Conservation (phyloP, 345 rosid genomes). For the Hibiscus syriacus region DNA sequence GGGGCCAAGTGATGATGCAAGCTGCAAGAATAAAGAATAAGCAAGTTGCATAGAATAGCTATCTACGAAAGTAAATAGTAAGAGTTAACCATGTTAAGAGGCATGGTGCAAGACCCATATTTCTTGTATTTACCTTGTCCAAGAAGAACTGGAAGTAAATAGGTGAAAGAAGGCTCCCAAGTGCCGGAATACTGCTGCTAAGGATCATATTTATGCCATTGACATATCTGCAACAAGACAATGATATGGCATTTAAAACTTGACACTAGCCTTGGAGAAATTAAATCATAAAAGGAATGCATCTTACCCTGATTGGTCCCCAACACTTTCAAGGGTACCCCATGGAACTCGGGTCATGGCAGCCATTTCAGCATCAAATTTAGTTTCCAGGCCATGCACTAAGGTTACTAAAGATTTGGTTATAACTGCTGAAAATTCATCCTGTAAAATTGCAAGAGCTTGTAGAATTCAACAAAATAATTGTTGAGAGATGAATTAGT, state of each 20-base stretch:
- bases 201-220: constrained; percentile 56
- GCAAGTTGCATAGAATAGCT: neutral
- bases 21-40: constrained; percentile 40
- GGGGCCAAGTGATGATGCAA: constrained; percentile 97
- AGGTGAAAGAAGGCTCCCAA: constrained; percentile 63
- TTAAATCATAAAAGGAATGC: neutral
- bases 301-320: constrained; percentile 87
- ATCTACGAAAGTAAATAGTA: neutral
- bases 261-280: neutral
- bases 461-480: constrained; percentile 17
- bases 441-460: constrained; percentile 42
- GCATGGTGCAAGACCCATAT: neutral
- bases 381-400: constrained; percentile 91
- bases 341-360: constrained; percentile 94
- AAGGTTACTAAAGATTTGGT: constrained; percentile 81
- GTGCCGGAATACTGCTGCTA: constrained; percentile 49
- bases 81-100: neutral
- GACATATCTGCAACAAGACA: constrained; percentile 54
- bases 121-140: constrained; percentile 48
- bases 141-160: constrained; percentile 70
- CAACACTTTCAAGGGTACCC: constrained; percentile 96
- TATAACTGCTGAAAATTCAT: constrained; percentile 91
- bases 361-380: constrained; percentile 94
- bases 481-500: neutral
- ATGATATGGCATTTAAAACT: constrained; percentile 9